phyloP scores from a whole-genome alignment of 1,284 basidiomycete genomes.

The Pascua guehoae region DNA sequence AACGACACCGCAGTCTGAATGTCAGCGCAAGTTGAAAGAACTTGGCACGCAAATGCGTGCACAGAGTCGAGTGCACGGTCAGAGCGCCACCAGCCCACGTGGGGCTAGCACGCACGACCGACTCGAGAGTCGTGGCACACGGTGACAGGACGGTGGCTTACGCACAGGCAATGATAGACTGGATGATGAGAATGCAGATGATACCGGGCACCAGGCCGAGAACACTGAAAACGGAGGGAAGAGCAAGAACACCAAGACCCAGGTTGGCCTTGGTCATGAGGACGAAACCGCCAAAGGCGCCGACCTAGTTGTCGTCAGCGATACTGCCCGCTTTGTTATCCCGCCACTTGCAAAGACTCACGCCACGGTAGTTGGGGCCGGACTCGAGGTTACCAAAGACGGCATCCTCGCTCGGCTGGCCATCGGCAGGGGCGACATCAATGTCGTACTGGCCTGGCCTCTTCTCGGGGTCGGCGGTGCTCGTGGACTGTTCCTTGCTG shows the following conservation, averaged over 20 bases:
- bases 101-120: no score
- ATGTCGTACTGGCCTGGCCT: constrained; percentile 6
- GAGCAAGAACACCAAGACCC: constrained; percentile 37
- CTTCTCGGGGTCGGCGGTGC: not conserved
- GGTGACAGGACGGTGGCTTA: not conserved
- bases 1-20: constrained; percentile 13
- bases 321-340: not conserved
- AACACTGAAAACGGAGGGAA: constrained; percentile 32
- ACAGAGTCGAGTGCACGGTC: not conserved
- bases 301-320: constrained; percentile 2
- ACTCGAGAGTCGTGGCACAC: no score
- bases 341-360: constrained; percentile 7
- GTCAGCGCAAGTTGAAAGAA: not conserved
- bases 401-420: constrained; percentile 19
- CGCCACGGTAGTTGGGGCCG: constrained; percentile 32
- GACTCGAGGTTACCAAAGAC: constrained; percentile 32
- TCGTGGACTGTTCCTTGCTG: no score
- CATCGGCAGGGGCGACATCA: constrained; percentile 16
- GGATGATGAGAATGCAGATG: constrained; percentile 30
- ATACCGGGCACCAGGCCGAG: constrained; percentile 37
- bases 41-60: no score
- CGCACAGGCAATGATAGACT: constrained; percentile 35
- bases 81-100: not conserved
- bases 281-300: constrained; percentile 19
- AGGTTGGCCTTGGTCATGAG: constrained; percentile 37